Base-by-base conservation (phyloP, 805 yeast species). In the Teunomyces lycoperdinae region DNA sequence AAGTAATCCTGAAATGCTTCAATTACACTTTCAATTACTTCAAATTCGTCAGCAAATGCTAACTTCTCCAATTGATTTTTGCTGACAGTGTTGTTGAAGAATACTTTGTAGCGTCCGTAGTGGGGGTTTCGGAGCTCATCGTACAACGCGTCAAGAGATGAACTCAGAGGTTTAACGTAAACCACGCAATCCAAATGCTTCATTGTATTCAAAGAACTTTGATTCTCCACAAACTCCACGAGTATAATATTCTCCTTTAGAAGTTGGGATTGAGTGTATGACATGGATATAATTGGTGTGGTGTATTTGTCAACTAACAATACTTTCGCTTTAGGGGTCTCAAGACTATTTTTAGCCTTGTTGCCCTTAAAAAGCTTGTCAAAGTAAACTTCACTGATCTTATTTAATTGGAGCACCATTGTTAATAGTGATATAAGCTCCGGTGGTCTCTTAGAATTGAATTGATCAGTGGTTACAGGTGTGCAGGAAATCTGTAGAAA, bases 11-110 rank as follows among this genome's bases (percentile, higher is more conserved):
- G 87, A 62, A 89, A 94, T 34, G 91, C 62, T 61, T 94, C 99
- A 45, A 85, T 82, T 4, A 94, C 89, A 49, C 79, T 79, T 4
- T 76, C 70, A 8, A 94, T 86, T 8, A 83, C 81, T 62, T 92
- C 98, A 58, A 83, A 74, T 60, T 88, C 94, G 64, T 94, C 99
- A 2, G 88, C 79, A 64, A 89, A 96, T 0, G 99, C 98, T 42
- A 94, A 62, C 44, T 87, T 76, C 62, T 94, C 99, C 55, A 94
- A 65, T 53, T 88, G 87, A 24, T 83, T 73, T 67, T 92, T 94
- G 44, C 81, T 75, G 28, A 91, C 77, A 11, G 81, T 72, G 62
- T 90, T 90, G 62, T 82, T 86, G 73, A 92, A 89, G 58, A 76
- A 89, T 14, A 94, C 63, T 58, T 85, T 84, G 66, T 94, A 94